Conservation (phyloP, 164 flowering plant genomes). For the Vitis riparia region DNA sequence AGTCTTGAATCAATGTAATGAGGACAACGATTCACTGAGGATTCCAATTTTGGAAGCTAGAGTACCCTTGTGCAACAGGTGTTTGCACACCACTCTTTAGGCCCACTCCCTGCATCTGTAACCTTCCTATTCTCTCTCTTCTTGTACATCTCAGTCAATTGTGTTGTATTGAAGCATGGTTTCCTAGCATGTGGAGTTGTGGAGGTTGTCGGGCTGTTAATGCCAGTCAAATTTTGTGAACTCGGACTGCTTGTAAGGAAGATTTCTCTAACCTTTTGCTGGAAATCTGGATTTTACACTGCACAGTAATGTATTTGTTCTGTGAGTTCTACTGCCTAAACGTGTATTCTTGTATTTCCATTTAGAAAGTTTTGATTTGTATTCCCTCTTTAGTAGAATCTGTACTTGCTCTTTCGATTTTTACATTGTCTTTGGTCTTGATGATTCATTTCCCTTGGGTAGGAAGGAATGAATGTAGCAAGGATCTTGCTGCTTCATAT, state of each 20-base stretch:
- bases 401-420: background rate
- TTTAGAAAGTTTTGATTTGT: too few relatives aligned
- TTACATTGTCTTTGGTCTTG: background rate
- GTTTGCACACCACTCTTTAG: background rate
- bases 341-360: background rate
- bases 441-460: background rate
- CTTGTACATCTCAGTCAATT: background rate
- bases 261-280: background rate
- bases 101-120: background rate
- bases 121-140: background rate
- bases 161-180: background rate
- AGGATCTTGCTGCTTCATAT: too few relatives aligned
- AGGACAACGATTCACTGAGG: background rate
- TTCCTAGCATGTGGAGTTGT: background rate
- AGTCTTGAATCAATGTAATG: background rate
- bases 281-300: background rate
- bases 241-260: background rate
- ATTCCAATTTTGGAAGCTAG: constrained; percentile 1
- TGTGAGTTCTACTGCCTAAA: background rate
- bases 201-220: background rate
- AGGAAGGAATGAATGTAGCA: too few relatives aligned
- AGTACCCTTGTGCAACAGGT: constrained; percentile 1
- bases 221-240: too few relatives aligned
- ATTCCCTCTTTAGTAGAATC: background rate
- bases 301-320: background rate